A percentile compares a stretch with the other conserved stretches of the same genome.
These are phyloP conservation scores for Inga laurina DNA, from an alignment of 306 rosid genomes.

Conservation along the genomic window DNA sequence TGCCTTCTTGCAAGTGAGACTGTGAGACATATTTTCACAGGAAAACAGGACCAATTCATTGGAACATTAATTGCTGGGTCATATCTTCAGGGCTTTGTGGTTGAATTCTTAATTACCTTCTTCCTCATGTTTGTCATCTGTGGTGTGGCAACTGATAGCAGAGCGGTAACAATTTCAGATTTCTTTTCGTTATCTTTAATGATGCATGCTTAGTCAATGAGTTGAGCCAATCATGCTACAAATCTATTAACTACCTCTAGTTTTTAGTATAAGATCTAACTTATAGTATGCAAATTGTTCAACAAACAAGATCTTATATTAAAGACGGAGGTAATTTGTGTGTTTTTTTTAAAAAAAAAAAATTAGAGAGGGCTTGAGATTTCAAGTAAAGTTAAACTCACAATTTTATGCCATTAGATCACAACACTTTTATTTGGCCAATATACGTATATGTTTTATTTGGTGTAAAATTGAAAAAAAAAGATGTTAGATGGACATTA, in stretches of 20 bases:
- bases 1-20: constrained; percentile 77
- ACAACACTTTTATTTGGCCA: too few relatives aligned
- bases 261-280: too few relatives aligned
- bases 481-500: too few relatives aligned
- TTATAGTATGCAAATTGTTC: too few relatives aligned
- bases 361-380: too few relatives aligned
- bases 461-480: neutral
- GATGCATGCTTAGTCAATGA: neutral
- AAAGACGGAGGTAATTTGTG: too few relatives aligned
- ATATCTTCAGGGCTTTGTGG: constrained; percentile 61
- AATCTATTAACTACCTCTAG: too few relatives aligned
- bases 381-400: too few relatives aligned
- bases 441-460: too few relatives aligned
- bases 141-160: constrained; percentile 79
- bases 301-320: too few relatives aligned
- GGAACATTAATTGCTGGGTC: constrained; percentile 68
- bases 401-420: too few relatives aligned
- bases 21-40: constrained; percentile 56
- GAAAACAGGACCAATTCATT: constrained; percentile 45
- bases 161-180: constrained; percentile 58
- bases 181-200: neutral
- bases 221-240: neutral
- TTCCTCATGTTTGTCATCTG: constrained; percentile 80
- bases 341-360: too few relatives aligned
- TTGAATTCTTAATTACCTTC: constrained; percentile 87